A percentile compares a stretch with the other conserved stretches of the same genome.
Conservation (phyloP, 169 alveolate genomes). For the Cryptosporidium viatorum region DNA sequence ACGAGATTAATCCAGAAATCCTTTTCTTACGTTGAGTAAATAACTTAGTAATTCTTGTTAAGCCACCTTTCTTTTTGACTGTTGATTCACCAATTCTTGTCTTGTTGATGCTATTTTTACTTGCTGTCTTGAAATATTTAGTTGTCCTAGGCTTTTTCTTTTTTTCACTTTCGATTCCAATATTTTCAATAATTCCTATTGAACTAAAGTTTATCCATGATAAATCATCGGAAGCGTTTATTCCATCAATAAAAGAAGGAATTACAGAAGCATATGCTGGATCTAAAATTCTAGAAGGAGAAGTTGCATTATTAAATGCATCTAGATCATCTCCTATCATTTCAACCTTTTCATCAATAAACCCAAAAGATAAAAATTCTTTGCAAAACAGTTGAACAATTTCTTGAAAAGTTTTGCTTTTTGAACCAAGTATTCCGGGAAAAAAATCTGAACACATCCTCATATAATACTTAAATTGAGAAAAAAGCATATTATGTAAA, state of each 20-base stretch:
- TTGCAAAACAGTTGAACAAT: background rate
- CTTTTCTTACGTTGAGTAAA: background rate
- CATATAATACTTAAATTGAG: background rate
- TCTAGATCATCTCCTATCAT: background rate
- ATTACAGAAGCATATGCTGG: constrained; percentile 8
- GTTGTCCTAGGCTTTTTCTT: background rate
- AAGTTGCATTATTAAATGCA: background rate
- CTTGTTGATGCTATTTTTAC: background rate
- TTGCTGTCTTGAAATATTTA: background rate
- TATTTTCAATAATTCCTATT: background rate
- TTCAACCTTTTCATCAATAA: constrained; percentile 14
- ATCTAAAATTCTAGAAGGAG: constrained; percentile 14
- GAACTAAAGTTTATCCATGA: background rate
- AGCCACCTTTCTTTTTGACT: background rate
- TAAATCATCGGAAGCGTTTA: background rate
- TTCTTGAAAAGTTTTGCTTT: background rate
- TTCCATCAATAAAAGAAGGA: constrained; percentile 4
- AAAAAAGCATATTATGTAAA: background rate
- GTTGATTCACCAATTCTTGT: too few species aligned
- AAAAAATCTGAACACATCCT: background rate
- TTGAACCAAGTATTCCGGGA: constrained; percentile 2
- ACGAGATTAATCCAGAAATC: constrained; percentile 1
- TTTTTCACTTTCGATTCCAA: background rate
- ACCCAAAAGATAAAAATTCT: constrained; percentile 34
- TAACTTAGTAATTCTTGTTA: background rate